These are phyloP conservation scores for Acanthamoeba triangularis DNA, from an alignment of 208 protist genomes.

Conservation along the genomic window DNA sequence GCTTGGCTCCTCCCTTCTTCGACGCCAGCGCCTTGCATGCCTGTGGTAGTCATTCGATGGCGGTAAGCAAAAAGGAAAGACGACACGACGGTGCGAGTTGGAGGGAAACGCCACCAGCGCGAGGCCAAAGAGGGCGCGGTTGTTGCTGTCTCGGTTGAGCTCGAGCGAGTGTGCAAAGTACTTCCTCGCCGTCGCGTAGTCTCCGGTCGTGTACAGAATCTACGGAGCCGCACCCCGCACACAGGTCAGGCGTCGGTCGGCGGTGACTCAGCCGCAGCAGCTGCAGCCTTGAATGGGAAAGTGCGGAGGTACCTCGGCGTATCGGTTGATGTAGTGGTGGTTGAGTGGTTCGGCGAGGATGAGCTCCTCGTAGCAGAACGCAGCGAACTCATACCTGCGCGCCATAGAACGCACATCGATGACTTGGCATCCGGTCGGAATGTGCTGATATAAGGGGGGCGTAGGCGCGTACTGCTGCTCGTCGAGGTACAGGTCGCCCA, in stretches of 20 bases:
- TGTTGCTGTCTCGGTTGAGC: constrained; percentile 64
- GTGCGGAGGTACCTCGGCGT: constrained; percentile 42
- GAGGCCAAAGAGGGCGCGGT: constrained; percentile 61
- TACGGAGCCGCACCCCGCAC: background rate
- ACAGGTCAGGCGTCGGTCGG: background rate
- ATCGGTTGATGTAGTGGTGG: constrained; percentile 36
- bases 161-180: constrained; percentile 74
- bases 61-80: background rate
- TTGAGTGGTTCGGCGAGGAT: constrained; percentile 67
- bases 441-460: too few relatives aligned
- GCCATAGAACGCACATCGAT: background rate
- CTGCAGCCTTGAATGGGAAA: background rate
- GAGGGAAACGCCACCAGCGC: background rate
- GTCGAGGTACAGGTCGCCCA: constrained; percentile 74
- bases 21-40: constrained; percentile 47
- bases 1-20: constrained; percentile 50
- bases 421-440: too few relatives aligned
- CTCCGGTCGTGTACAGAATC: constrained; percentile 56
- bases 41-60: too few relatives aligned
- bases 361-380: constrained; percentile 70
- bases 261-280: background rate
- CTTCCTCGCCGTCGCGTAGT: constrained; percentile 57
- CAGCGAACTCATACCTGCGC: constrained; percentile 35
- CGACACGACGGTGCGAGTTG: too few relatives aligned
- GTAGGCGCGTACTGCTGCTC: constrained; percentile 46